These are phyloP conservation scores for Cymbopogon citratus DNA, from an alignment of 176 grass and related monocot genomes.

Conservation along the genomic window DNA sequence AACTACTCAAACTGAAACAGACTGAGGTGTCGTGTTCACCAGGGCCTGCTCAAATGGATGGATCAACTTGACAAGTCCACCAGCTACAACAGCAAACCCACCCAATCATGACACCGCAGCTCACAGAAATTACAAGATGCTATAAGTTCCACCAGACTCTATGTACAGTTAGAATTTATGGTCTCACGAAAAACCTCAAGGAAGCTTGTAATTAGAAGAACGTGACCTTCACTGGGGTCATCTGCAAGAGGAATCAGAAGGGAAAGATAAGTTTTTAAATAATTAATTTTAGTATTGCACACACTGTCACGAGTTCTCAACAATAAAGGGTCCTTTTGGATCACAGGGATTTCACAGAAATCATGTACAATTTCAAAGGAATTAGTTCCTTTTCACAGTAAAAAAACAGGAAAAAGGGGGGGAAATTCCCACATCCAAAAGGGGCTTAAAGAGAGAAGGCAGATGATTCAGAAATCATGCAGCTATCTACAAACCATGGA, in stretches of 20 bases:
- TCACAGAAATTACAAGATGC: slow-evolving; percentile 30
- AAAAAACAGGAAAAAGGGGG: not conserved
- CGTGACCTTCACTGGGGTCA: not conserved
- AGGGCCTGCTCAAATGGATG: not conserved
- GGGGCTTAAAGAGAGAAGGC: not conserved
- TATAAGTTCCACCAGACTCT: slow-evolving; percentile 27
- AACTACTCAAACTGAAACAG: not conserved
- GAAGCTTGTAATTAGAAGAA: not conserved
- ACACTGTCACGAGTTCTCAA: not conserved
- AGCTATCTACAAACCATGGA: not conserved
- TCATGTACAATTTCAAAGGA: not conserved
- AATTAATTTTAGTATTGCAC: not conserved
- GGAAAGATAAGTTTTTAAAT: not conserved
- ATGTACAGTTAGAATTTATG: slow-evolving; percentile 39
- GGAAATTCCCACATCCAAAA: not conserved
- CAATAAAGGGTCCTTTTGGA: not conserved
- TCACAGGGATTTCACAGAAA: not conserved
- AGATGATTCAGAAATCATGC: not conserved
- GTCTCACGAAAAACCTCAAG: not conserved
- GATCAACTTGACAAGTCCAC: not conserved
- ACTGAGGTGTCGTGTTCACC: not conserved
- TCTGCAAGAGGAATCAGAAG: slow-evolving; percentile 22
- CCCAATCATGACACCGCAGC: not conserved
- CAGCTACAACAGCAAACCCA: not conserved
- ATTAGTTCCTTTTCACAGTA: not conserved